Conservation (phyloP, 805 yeast genomes). For the Debaryomyces hansenii region DNA sequence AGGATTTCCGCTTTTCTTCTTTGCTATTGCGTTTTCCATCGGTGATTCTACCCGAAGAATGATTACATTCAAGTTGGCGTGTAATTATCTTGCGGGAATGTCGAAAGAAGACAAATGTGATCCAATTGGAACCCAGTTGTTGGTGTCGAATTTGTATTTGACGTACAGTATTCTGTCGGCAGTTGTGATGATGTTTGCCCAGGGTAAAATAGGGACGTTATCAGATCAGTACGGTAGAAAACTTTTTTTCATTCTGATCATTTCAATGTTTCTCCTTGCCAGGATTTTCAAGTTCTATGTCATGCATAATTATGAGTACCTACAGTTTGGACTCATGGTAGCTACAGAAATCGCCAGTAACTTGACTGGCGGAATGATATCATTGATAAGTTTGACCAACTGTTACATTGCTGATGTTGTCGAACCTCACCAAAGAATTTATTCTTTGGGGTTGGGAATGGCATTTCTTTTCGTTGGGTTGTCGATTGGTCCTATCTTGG, state of each 20-base stretch:
- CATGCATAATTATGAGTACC: constrained; percentile 23
- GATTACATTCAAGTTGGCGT: constrained; percentile 29
- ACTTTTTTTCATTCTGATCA: constrained; percentile 20
- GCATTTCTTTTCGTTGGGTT: constrained; percentile 62
- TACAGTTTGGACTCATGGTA: constrained; percentile 40
- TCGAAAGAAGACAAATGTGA: constrained; percentile 21
- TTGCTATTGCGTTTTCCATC: constrained; percentile 41
- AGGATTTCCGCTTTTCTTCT: constrained; percentile 40
- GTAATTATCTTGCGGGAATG: constrained; percentile 17
- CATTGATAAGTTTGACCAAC: constrained; percentile 57
- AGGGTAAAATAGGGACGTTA: constrained; percentile 49
- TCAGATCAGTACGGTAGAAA: constrained; percentile 41
- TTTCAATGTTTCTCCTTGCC: constrained; percentile 20
- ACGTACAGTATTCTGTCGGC: constrained; percentile 42
- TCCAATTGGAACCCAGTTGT: constrained; percentile 32
- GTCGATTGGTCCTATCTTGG: constrained; percentile 64
- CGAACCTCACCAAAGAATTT: constrained; percentile 57
- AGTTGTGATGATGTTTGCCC: constrained; percentile 47
- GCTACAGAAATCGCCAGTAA: constrained; percentile 46
- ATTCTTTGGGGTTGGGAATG: constrained; percentile 56
- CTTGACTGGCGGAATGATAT: constrained; percentile 62
- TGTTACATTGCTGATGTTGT: constrained; percentile 77
- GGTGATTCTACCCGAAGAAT: constrained; percentile 43
- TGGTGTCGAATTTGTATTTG: constrained; percentile 52
- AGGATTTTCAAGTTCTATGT: constrained; percentile 20